Base-by-base conservation (phyloP, 2,329 filamentous ascomycete species). In the Stagonosporopsis cucurbitacearum region DNA sequence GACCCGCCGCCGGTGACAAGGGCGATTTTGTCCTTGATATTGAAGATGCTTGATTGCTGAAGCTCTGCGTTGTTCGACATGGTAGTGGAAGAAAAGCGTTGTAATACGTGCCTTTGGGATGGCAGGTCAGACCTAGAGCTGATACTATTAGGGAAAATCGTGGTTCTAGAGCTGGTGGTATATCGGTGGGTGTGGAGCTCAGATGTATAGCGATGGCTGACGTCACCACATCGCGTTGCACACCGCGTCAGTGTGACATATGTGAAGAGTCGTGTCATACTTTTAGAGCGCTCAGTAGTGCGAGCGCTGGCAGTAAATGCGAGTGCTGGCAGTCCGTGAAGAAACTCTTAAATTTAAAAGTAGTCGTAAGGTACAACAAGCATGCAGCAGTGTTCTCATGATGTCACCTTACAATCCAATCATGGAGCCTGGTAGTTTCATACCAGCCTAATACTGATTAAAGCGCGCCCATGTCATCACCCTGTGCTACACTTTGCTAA, bases 1-100 rank as follows among this genome's bases (percentile, higher is more conserved):
- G 72, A 76, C 33, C 79, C 79, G 47, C 78, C 79, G 32, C 79
- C 79, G 2, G 77, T 78, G 9, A 57, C 71, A 17, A 80, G 64
- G 9, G 77, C 78, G 6, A 75, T 70, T 55, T 74, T 74, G 64
- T 67, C 68, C 57, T 76, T 76, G 55, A 76, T 71, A 64, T 73
- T 67, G 61, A 76, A 75, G 26, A 75, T 67, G 39, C 70, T 55
- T 36, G 60, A 60, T 19, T 75, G 63, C 59, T 70, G 61, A 37
- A 75, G 62, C 37, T 75, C 69, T 22, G 65, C 62, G 54, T 74
- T 75, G 58, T 74, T 70, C 26, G 70, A 68, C 73, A 74, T 74
- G 19, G 64, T 68, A 55, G 64, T 68, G 56, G 58, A 52, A 41
- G 65, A 67, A 25, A 51, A 36, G 59, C 55, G 50, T 55, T 60